Percentiles rank a stretch among this genome's conserved stretches.
phyloP scores from a whole-genome alignment of 805 yeast species.

The Wickerhamiella slavikovae region DNA sequence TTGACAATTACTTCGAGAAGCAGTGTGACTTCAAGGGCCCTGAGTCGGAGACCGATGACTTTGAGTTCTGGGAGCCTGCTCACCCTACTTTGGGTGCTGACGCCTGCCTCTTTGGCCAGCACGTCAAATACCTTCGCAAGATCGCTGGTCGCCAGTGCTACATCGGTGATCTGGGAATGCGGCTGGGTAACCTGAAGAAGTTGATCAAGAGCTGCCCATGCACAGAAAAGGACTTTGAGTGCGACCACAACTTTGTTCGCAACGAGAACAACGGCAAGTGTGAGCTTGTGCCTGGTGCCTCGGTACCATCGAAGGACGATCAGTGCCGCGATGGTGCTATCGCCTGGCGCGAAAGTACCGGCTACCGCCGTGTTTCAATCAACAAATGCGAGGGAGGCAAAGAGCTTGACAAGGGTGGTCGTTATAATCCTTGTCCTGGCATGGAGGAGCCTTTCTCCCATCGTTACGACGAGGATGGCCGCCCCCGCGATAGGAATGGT shows the following conservation, averaged over 20 bases:
- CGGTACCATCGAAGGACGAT: constrained; percentile 23
- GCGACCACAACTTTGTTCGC: constrained; percentile 69
- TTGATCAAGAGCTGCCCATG: constrained; percentile 56
- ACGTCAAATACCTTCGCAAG: constrained; percentile 37
- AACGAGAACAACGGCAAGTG: constrained; percentile 60
- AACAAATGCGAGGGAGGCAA: constrained; percentile 76
- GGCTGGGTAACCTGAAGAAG: constrained; percentile 37
- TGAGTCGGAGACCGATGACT: constrained; percentile 31
- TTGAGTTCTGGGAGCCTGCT: constrained; percentile 40
- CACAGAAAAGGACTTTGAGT: constrained; percentile 72
- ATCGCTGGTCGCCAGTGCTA: constrained; percentile 45
- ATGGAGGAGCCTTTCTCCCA: constrained; percentile 40
- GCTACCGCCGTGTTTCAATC: constrained; percentile 69
- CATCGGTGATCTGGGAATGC: constrained; percentile 24
- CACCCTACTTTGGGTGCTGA: constrained; percentile 27
- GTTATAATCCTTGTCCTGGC: constrained; percentile 68
- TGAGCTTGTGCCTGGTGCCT: constrained; percentile 52
- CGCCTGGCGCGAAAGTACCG: constrained; percentile 61
- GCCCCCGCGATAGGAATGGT: constrained; percentile 37
- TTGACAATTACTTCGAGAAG: constrained; percentile 27
- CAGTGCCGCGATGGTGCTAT: constrained; percentile 25
- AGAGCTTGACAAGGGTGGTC: constrained; percentile 40
- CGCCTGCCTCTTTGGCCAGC: constrained; percentile 55
- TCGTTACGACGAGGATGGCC: constrained; percentile 23
- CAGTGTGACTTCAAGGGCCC: constrained; percentile 33